Evolutionary conservation across 2,329 filamentous ascomycete genomes (phyloP), one percentile per base, ranked within the genome.

Genomic region (Botrytis aclada): DNA sequence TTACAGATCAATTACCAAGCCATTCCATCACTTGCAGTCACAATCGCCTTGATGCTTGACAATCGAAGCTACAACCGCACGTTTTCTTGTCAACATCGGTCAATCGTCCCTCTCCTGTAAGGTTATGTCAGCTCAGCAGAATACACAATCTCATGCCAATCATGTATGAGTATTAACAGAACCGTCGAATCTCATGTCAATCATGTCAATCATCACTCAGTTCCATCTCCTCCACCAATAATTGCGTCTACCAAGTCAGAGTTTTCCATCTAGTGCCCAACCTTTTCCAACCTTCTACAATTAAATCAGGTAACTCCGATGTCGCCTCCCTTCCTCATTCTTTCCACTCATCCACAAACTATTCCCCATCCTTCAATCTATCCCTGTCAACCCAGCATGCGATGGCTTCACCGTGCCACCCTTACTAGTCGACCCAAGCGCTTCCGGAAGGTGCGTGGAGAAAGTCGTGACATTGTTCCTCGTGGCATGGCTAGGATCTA

Each of bases 361-460:
- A 43, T 22, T 58, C 47, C 34, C 29, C 39, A 25, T 69, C 51
- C 43, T 66, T 32, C 64, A 34, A 66, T 45, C 64, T 25, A 63
- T 29, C 37, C 37, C 16, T 20, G n/a, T 20, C n/a, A 29, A 63
- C 37, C 61, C 61, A 64, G 61, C 39, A 63, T 41, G 25, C 25
- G n/a, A 63, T 20, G 39, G 43, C 61, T 29, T 63, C 61, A 29
- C 61, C 61, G 61, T 63, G 61, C 61, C 61, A 63, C 61, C 61
- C 61, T 41, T 63, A 63, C 61, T 63, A 63, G 61, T 10, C 37
- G 4, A 43, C 61, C 60, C 37, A 25, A 63, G 37, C 37, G 25
- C 61, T 63, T 63, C 61, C 61, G 61, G 61, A 63, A 63, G 61
- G 61, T 63, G 61, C 61, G 61, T 63, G 39, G 61, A 63, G 61